phyloP scores from a whole-genome alignment of 345 rosid genomes.

The Clausena lansium region DNA sequence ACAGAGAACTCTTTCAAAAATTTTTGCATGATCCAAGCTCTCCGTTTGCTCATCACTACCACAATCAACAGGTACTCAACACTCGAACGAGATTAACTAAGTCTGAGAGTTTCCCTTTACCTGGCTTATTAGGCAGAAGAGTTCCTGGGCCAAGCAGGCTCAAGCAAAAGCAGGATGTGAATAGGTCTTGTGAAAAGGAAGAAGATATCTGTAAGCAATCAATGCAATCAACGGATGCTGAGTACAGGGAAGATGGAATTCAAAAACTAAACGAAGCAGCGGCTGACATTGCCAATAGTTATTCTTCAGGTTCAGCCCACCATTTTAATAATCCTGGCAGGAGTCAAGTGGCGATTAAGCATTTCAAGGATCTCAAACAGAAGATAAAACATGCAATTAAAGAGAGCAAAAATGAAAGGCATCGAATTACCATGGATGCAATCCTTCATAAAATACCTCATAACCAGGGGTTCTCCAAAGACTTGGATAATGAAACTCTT shows the following conservation, averaged over 20 bases:
- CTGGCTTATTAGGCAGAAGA: conserved; percentile 18
- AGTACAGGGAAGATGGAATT: conserved; percentile 31
- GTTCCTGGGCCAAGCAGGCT: conserved; percentile 13
- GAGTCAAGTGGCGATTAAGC: conserved; percentile 47
- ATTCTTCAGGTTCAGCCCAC: conserved; percentile 32
- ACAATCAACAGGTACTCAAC: conserved; percentile 33
- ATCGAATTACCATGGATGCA: conserved; percentile 75
- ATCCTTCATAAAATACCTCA: conserved; percentile 77
- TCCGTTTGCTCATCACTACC: conserved; percentile 48
- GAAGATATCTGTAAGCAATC: conserved; percentile 19
- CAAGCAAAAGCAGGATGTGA: conserved; percentile 11
- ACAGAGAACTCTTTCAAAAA: conserved; percentile 49
- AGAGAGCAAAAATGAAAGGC: conserved; percentile 61
- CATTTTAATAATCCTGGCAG: conserved; percentile 29
- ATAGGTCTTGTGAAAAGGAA: conserved; percentile 5
- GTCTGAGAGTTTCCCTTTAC: conserved; percentile 48
- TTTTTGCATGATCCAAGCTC: conserved; percentile 54
- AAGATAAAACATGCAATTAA: conserved; percentile 62
- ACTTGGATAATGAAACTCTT: conserved; percentile 41
- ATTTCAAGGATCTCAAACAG: conserved; percentile 63
- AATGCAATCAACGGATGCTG: conserved; percentile 31
- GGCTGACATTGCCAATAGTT: conserved; percentile 23
- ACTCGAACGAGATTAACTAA: conserved; percentile 32
- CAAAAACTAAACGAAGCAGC: conserved; percentile 27
- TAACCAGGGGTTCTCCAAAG: conserved; percentile 47